Evolutionary conservation across 306 rosid species (phyloP).

Genomic region (Cyamopsis tetragonoloba): DNA sequence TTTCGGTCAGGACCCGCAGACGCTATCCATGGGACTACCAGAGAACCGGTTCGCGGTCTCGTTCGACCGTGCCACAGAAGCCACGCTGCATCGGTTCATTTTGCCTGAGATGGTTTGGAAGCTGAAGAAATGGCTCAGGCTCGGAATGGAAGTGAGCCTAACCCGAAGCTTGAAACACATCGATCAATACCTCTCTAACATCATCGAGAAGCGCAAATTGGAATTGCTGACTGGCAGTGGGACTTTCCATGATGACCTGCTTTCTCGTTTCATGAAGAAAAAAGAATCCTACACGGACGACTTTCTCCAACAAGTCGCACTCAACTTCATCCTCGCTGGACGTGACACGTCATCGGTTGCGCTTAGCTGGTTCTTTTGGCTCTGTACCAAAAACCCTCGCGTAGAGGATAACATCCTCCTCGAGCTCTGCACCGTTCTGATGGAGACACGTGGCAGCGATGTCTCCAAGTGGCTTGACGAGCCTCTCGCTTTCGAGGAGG

Average conservation of each 20-base stretch:
- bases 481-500: conserved; percentile 74
- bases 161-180: conserved; percentile 49
- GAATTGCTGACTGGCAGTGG: conserved; percentile 39
- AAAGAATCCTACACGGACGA: conserved; percentile 60
- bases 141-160: conserved; percentile 59
- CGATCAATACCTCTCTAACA: conserved; percentile 43
- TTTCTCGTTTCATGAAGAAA: conserved; percentile 83
- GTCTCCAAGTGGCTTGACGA: conserved; percentile 49
- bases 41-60: conserved; percentile 36
- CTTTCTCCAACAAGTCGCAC: conserved; percentile 79
- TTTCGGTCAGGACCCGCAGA: conserved; percentile 76
- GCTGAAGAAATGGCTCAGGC: conserved; percentile 35
- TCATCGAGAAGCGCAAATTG: conserved; percentile 57
- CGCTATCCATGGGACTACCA: conserved; percentile 40
- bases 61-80: conserved; percentile 46
- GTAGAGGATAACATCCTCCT: conserved; percentile 65
- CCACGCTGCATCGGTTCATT: conserved; percentile 41
- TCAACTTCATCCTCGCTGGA: conserved; percentile 94
- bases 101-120: conserved; percentile 38
- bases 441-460: conserved; percentile 65
- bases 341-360: conserved; percentile 91
- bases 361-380: conserved; percentile 83
- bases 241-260: conserved; percentile 57
- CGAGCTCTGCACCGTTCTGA: conserved; percentile 62
- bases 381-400: conserved; percentile 43